Percentiles rank a stretch among this genome's conserved stretches.
These are phyloP conservation scores for Capsella rubella DNA, from an alignment of 441 rosid species.

Conservation along the genomic window DNA sequence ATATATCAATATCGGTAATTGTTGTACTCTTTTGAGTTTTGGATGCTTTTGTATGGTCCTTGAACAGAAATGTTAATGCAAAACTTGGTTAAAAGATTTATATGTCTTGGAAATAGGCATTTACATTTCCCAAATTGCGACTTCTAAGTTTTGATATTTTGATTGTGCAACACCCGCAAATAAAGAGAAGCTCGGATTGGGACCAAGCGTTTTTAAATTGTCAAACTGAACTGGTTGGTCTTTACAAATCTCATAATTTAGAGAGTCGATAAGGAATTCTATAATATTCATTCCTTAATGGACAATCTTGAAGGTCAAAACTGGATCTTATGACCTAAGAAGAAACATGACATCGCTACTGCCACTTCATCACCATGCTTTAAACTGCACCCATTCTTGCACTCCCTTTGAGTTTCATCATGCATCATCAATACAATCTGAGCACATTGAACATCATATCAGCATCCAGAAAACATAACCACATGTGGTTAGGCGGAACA, in stretches of 20 bases:
- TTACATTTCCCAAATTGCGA: neutral
- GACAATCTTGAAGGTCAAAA: conserved; percentile 1
- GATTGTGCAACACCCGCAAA: neutral
- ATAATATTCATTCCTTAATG: neutral
- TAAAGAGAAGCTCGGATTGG: neutral
- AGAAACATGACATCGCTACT: conserved; percentile 18
- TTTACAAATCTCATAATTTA: neutral
- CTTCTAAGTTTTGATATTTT: neutral
- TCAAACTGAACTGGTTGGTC: neutral
- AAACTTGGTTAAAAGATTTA: neutral
- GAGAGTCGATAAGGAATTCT: neutral
- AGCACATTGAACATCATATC: conserved; percentile 16
- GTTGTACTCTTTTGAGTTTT: conserved; percentile 13
- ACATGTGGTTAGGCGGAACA: neutral
- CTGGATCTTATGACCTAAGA: conserved; percentile 14
- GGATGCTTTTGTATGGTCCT: conserved; percentile 23
- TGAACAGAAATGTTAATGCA: conserved; percentile 20
- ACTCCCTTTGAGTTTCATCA: conserved; percentile 14
- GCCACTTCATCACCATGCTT: conserved; percentile 15
- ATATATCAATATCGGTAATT: neutral
- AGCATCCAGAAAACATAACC: conserved; percentile 1
- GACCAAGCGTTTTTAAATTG: neutral
- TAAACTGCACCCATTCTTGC: conserved; percentile 14
- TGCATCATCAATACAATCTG: conserved; percentile 44
- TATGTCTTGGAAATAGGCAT: conserved; percentile 11